Conservation (phyloP, 495 filamentous ascomycete species). For the Penicillium chermesinum region DNA sequence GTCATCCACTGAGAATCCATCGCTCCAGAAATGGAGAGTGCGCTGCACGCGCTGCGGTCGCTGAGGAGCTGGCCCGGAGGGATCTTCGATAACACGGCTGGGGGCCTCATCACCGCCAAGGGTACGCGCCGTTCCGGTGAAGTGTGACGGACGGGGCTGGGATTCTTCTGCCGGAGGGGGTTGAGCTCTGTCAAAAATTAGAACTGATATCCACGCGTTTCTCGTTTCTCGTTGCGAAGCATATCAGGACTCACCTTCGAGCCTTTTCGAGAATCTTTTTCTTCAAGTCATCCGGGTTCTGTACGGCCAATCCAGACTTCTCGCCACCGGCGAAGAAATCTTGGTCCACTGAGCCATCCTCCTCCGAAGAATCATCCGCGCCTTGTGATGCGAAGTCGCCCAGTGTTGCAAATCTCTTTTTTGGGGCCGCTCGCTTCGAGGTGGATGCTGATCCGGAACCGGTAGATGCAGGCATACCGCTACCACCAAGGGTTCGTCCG, state of each 20-base stretch:
- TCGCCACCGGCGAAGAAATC: constrained; percentile 94
- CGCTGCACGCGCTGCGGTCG: constrained; percentile 53
- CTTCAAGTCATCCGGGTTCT: constrained; percentile 74
- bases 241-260: constrained; percentile 68
- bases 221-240: no score
- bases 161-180: constrained; percentile 53
- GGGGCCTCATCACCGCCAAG: constrained; percentile 86
- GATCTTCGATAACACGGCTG: constrained; percentile 64
- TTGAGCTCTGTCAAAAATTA: constrained; percentile 43
- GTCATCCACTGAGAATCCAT: constrained; percentile 95
- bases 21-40: constrained; percentile 82
- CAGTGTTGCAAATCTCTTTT: constrained; percentile 54
- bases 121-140: constrained; percentile 77
- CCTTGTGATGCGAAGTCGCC: constrained; percentile 42
- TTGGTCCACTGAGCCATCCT: constrained; percentile 58
- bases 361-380: constrained; percentile 57
- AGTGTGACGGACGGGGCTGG: constrained; percentile 52
- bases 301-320: constrained; percentile 92
- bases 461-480: constrained; percentile 25
- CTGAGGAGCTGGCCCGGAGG: constrained; percentile 41
- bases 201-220: no score
- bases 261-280: constrained; percentile 81
- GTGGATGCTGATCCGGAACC: constrained; percentile 28
- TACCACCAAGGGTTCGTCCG: constrained; percentile 32
- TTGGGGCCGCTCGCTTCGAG: constrained; percentile 27